Percentiles rank a stretch among this genome's conserved stretches.
phyloP scores from a whole-genome alignment of 345 rosid species.

The Lepidium africanum region DNA sequence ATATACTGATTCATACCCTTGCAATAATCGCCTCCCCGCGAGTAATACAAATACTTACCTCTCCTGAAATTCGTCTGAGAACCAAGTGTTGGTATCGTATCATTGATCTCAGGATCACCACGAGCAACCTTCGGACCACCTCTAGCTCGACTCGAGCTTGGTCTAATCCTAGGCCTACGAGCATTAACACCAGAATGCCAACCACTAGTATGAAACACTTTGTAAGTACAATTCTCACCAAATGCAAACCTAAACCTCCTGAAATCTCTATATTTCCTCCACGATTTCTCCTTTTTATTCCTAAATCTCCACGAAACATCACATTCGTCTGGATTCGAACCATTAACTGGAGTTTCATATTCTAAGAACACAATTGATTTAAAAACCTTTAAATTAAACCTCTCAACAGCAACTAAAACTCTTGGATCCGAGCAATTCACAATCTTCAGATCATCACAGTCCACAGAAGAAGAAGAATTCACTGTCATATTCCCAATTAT shows the following conservation, averaged over 20 bases:
- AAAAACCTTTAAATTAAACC: slow-evolving; percentile 62
- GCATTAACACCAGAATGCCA: slow-evolving; percentile 91
- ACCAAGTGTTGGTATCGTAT: slow-evolving; percentile 54
- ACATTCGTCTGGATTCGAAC: slow-evolving; percentile 62
- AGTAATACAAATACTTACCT: slow-evolving; percentile 81
- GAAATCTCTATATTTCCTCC: slow-evolving; percentile 92
- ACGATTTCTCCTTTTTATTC: slow-evolving; percentile 88
- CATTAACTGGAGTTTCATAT: slow-evolving; percentile 70
- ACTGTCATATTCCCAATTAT: slow-evolving; percentile 31
- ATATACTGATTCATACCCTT: slow-evolving; percentile 91
- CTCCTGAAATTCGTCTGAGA: slow-evolving; percentile 53
- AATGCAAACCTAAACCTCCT: slow-evolving; percentile 70
- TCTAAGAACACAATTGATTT: slow-evolving; percentile 73
- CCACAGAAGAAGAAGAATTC: slow-evolving; percentile 12
- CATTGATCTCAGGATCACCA: slow-evolving; percentile 58
- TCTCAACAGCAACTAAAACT: slow-evolving; percentile 59
- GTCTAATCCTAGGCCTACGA: slow-evolving; percentile 39
- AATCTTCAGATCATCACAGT: slow-evolving; percentile 41
- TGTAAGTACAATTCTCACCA: slow-evolving; percentile 59
- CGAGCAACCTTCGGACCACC: slow-evolving; percentile 26
- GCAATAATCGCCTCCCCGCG: slow-evolving; percentile 86
- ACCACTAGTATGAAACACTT: slow-evolving; percentile 50
- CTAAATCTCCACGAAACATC: slow-evolving; percentile 92
- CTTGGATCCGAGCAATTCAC: slow-evolving; percentile 87
- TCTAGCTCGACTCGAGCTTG: slow-evolving; percentile 18